Conservation (phyloP, 371 early-diverging fungal genomes). For the Mucor sp. region DNA sequence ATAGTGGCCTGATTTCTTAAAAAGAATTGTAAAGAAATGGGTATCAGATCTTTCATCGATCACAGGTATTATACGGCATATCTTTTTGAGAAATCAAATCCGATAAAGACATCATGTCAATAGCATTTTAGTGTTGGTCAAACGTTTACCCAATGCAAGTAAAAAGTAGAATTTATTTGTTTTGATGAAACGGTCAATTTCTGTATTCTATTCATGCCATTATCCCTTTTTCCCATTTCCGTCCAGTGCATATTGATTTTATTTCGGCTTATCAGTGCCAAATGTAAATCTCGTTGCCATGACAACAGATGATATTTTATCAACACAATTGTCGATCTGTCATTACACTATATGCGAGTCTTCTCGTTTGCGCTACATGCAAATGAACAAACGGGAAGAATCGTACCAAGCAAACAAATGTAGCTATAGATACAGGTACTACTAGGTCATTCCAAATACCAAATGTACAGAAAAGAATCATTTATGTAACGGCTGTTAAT, state of each 20-base stretch:
- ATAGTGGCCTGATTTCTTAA: neutral
- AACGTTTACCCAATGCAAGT: neutral
- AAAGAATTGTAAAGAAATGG: neutral
- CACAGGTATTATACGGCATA: neutral
- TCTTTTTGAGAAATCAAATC: neutral
- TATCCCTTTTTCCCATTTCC: neutral
- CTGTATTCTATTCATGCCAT: conserved; percentile 1
- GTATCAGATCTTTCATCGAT: neutral
- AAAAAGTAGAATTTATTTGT: neutral
- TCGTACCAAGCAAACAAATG: neutral
- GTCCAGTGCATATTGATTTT: neutral
- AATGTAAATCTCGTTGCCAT: neutral
- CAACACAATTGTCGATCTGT: neutral
- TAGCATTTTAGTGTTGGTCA: neutral
- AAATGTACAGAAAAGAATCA: neutral
- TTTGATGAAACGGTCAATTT: neutral
- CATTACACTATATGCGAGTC: neutral
- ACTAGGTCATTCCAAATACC: neutral
- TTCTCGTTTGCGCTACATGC: neutral
- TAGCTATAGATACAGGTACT: neutral
- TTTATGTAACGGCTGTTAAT: neutral
- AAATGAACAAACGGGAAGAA: neutral
- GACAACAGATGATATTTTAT: neutral
- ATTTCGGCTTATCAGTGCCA: neutral
- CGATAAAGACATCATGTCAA: neutral